phyloP scores from a whole-genome alignment of 1,284 basidiomycete species.

The Athelia sp. region DNA sequence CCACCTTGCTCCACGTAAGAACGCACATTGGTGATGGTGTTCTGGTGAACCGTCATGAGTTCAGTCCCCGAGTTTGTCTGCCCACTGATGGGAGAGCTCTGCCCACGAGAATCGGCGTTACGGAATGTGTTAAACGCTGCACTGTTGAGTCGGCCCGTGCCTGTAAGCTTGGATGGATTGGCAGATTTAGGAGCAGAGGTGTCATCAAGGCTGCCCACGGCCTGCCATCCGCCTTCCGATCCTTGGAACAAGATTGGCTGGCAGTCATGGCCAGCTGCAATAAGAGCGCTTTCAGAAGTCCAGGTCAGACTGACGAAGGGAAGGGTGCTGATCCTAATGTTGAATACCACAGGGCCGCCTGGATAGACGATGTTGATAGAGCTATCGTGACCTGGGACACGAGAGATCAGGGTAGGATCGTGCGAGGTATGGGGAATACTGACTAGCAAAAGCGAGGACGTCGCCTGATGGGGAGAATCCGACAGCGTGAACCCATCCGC shows the following conservation, averaged over 20 bases:
- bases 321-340: constrained; percentile 71
- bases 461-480: constrained; percentile 96
- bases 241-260: constrained; percentile 89
- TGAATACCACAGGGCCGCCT: constrained; percentile 61
- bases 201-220: constrained; percentile 82
- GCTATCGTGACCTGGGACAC: constrained; percentile 80
- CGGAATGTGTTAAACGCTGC: constrained; percentile 96
- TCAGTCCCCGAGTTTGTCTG: constrained; percentile 48
- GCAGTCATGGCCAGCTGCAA: constrained; percentile 97
- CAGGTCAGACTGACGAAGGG: constrained; percentile 84
- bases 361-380: constrained; percentile 89
- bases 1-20: constrained; percentile 67
- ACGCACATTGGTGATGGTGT: constrained; percentile 92
- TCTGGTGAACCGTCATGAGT: constrained; percentile 91
- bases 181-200: constrained; percentile 46
- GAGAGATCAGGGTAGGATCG: constrained; percentile 3
- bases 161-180: constrained; percentile 32
- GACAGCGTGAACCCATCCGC: constrained; percentile 97
- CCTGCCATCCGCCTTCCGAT: constrained; percentile 66
- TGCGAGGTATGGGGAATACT: constrained; percentile 23
- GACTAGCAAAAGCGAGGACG: constrained; percentile 87
- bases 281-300: constrained; percentile 74
- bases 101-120: constrained; percentile 87
- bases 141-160: constrained; percentile 83
- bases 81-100: constrained; percentile 37